Evolutionary conservation across 2,329 filamentous ascomycete genomes (phyloP), one percentile per base, ranked within the genome.

Genomic region (Calonectria ilicicola): DNA sequence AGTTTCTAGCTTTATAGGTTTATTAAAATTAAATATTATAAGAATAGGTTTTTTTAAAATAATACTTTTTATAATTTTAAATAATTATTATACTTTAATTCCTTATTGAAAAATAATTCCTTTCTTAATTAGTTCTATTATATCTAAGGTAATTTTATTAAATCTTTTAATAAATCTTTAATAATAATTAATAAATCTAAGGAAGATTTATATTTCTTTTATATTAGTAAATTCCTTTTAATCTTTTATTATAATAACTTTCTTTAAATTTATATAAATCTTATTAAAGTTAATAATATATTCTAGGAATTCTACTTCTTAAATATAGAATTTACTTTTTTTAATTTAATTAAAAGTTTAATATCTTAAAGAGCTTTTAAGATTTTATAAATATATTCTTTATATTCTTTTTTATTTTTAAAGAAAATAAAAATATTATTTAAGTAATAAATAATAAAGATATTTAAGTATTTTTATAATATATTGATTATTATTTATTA

Each of bases 391-490:
- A n/a, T n/a, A n/a, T n/a, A n/a, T n/a, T n/a, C n/a, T n/a, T n/a
- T n/a, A n/a, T n/a, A n/a, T n/a, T n/a, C n/a, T n/a, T n/a, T n/a
- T n/a, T n/a, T n/a, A n/a, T n/a, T n/a, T n/a, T n/a, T n/a, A n/a
- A n/a, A n/a, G n/a, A n/a, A n/a, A n/a, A n/a, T n/a, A n/a, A n/a
- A n/a, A n/a, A n/a, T n/a, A n/a, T n/a, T n/a, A n/a, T n/a, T n/a
- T n/a, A n/a, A n/a, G n/a, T n/a, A n/a, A n/a, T n/a, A n/a, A n/a
- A n/a, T n/a, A n/a, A n/a, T n/a, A 26, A 65, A 53, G 3, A 44
- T 69, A 71, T 82, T 81, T 35, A 58, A 63, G 82, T 53, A 60
- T 5, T 32, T 65, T 69, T 82, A 81, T 49, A 64, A 62, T 81
- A 56, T 23, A 46, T 74, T 74, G 83, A 81, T 14, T 62, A 27